Evolutionary conservation across 768 basidiomycete genomes (phyloP).

Genomic region (Lactifluus piperatus): DNA sequence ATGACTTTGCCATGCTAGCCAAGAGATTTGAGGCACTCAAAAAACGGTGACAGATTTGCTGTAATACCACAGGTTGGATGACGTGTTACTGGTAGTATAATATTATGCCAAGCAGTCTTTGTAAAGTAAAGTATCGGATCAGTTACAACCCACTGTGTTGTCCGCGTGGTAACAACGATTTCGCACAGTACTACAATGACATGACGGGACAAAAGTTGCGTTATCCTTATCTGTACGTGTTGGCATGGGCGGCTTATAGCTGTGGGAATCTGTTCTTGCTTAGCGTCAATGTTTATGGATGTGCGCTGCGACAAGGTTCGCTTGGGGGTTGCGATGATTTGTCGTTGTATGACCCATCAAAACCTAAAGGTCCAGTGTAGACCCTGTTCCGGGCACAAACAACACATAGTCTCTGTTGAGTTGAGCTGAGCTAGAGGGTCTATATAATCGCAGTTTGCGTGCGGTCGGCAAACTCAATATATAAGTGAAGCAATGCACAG

Average conservation of each 20-base stretch:
- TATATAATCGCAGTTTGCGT: too few species aligned
- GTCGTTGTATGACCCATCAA: too few species aligned
- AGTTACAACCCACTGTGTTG: background rate
- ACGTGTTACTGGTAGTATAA: background rate
- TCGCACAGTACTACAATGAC: background rate
- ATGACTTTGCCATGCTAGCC: slow-evolving; percentile 69
- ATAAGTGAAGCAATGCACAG: too few species aligned
- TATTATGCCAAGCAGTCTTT: background rate
- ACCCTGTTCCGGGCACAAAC: background rate
- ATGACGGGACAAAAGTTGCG: background rate
- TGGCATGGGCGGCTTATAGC: background rate
- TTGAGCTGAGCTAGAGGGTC: too few species aligned
- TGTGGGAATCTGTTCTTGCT: background rate
- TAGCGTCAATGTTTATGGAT: background rate
- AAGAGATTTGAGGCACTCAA: slow-evolving; percentile 83
- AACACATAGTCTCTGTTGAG: background rate
- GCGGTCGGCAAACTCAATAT: too few species aligned
- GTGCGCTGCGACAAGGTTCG: background rate
- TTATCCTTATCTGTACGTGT: background rate
- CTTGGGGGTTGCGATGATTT: too few species aligned
- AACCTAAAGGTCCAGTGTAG: too few species aligned
- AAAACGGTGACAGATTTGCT: slow-evolving; percentile 43
- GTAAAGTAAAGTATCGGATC: background rate
- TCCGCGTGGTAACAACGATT: background rate
- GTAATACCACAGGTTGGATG: background rate